phyloP scores from a whole-genome alignment of 805 yeast species.

The Torulaspora delbrueckii region DNA sequence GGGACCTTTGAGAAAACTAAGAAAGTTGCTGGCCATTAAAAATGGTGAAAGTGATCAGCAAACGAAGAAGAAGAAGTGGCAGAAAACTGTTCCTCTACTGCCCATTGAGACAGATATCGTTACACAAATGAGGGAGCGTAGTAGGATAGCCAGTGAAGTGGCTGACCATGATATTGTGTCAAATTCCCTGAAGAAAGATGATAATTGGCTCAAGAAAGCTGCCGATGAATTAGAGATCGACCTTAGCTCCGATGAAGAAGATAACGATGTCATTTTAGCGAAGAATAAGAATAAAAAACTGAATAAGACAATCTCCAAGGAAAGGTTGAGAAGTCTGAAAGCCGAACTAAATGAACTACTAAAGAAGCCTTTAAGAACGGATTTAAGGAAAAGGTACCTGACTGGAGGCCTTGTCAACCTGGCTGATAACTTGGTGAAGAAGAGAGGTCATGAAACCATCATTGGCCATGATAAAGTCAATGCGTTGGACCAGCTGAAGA shows the following conservation, averaged over 20 bases:
- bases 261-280: slow-evolving; percentile 44
- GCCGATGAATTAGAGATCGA: slow-evolving; percentile 92
- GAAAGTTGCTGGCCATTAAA: slow-evolving; percentile 47
- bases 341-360: slow-evolving; percentile 52
- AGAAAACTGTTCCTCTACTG: slow-evolving; percentile 57
- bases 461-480: slow-evolving; percentile 64
- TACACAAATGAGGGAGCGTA: slow-evolving; percentile 64
- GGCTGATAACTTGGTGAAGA: slow-evolving; percentile 70
- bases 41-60: slow-evolving; percentile 13
- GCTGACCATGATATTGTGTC: slow-evolving; percentile 66
- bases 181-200: slow-evolving; percentile 60
- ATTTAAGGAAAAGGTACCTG: slow-evolving; percentile 63
- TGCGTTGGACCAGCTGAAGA: slow-evolving; percentile 60
- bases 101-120: slow-evolving; percentile 75
- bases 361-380: slow-evolving; percentile 52
- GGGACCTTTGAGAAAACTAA: slow-evolving; percentile 75
- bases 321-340: slow-evolving; percentile 43
- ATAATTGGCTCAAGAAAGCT: slow-evolving; percentile 79
- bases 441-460: slow-evolving; percentile 59
- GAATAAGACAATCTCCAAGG: slow-evolving; percentile 48
- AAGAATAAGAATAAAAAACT: slow-evolving; percentile 56
- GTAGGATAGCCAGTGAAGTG: slow-evolving; percentile 61
- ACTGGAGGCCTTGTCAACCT: slow-evolving; percentile 75
- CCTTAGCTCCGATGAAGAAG: slow-evolving; percentile 59
- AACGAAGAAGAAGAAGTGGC: slow-evolving; percentile 39